Evolutionary conservation across 805 yeast genomes (phyloP), one percentile per base, ranked within the genome.

Genomic region (Spathaspora sp.): DNA sequence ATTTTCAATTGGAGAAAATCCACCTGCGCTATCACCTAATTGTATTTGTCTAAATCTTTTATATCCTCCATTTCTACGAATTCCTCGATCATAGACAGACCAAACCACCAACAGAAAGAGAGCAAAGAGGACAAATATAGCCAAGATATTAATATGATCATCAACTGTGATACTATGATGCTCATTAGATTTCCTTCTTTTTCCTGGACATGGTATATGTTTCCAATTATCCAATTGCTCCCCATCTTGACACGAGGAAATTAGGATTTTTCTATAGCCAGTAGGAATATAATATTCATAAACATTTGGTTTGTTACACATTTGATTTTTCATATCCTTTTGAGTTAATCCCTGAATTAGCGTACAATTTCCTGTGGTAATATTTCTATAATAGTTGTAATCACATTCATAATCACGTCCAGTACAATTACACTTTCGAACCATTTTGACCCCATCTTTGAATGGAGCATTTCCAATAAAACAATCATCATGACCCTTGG

Each of bases 401-500:
- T 94, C 99, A 78, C 99, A 94, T 68, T 94, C 99, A 63, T 74
- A 94, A 60, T 93, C 99, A 49, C 80, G 78, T 67, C 97, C 80
- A 0, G 94, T 78, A 72, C 99, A 94, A 1, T 85, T 64, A 71
- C 99, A 94, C 65, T 88, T 85, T 53, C 82, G 73, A 11, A 79
- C 64, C 10, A 79, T 73, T 56, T 76, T 78, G 61, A 75, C 80
- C 1, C 88, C 91, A 28, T 79, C 73, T 23, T 71, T 64, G 42
- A 88, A 73, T 10, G 78, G 78, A 2, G 84, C 82, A 49, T 80
- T 80, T 12, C 86, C 86, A 55, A 89, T 85, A 61, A 83, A 87
- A 68, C 96, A 93, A 55, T 84, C 81, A 16, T 69, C 55, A 46
- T 75, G 78, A 20, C 81, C 82, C 14, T 50, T 49, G 3, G 73